Conservation (phyloP, 2,329 filamentous ascomycete species). For the Mariannaea elegans region DNA sequence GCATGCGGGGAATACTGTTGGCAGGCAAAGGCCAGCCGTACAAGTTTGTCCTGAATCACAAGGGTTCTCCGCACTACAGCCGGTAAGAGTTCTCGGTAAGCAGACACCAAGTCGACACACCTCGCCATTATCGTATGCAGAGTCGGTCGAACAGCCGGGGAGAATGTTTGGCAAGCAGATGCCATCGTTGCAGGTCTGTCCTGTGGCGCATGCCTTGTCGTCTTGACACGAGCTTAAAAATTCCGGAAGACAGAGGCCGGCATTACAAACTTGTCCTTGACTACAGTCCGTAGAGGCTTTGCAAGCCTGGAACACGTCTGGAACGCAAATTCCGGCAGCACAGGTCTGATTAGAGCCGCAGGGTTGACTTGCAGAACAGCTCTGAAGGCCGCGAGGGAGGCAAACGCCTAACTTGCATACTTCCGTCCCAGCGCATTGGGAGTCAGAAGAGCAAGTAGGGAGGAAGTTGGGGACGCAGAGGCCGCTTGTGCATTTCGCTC, state of each 20-base stretch:
- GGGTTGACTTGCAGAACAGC: background rate
- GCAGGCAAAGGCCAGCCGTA: background rate
- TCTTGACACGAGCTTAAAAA: background rate
- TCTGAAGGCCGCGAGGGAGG: conserved; percentile 9
- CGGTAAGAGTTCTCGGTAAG: background rate
- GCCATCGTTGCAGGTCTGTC: conserved; percentile 5
- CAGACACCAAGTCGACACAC: conserved; percentile 14
- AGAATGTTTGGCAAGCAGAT: conserved; percentile 4
- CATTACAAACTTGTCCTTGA: conserved; percentile 9
- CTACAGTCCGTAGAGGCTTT: background rate
- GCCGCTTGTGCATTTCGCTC: background rate
- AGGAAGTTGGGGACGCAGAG: conserved; percentile 6
- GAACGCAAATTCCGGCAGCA: conserved; percentile 8
- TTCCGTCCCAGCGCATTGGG: conserved; percentile 1
- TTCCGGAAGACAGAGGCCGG: conserved; percentile 10
- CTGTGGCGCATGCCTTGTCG: background rate
- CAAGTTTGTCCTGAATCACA: background rate
- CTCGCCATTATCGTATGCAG: background rate
- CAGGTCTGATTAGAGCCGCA: conserved; percentile 11
- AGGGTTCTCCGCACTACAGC: background rate
- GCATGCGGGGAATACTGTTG: background rate
- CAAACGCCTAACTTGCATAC: conserved; percentile 14
- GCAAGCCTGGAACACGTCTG: conserved; percentile 1
- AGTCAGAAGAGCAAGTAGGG: background rate
- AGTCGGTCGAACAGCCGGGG: background rate